These are phyloP conservation scores for Helicostylum pulchrum DNA, from an alignment of 192 early-diverging fungal genomes.

Conservation along the genomic window DNA sequence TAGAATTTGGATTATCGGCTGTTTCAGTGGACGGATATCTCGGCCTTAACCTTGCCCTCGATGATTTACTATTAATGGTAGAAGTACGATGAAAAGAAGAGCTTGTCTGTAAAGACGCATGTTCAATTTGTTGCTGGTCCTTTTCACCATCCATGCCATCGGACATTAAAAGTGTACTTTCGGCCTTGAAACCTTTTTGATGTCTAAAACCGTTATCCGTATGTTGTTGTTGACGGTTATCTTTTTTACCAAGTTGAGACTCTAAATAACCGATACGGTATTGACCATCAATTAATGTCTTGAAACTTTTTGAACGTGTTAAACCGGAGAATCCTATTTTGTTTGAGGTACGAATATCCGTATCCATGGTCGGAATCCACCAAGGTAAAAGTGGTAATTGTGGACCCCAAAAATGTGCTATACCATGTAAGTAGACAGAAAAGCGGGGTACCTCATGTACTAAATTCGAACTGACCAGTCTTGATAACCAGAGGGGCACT, in stretches of 20 bases:
- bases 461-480: constrained; percentile 50
- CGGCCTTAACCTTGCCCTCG: not conserved
- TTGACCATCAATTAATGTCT: constrained; percentile 36
- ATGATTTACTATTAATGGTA: too few species aligned
- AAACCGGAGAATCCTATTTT: constrained; percentile 41
- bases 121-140: not conserved
- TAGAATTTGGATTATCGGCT: too few species aligned
- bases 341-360: constrained; percentile 60
- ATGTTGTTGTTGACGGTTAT: constrained; percentile 11
- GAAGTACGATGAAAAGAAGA: too few species aligned
- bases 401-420: constrained; percentile 38
- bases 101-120: not conserved
- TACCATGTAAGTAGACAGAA: constrained; percentile 40
- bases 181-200: constrained; percentile 18
- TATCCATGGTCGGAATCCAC: constrained; percentile 16
- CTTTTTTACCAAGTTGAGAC: constrained; percentile 20
- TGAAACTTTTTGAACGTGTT: constrained; percentile 34
- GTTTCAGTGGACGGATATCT: not conserved
- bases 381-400: constrained; percentile 45
- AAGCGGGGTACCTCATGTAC: constrained; percentile 47
- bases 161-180: constrained; percentile 12
- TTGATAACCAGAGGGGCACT: constrained; percentile 75
- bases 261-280: constrained; percentile 38
- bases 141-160: not conserved
- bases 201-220: constrained; percentile 40